Evolutionary conservation across 1,284 basidiomycete species (phyloP).

Genomic region (Ganoderma leucocontextum): DNA sequence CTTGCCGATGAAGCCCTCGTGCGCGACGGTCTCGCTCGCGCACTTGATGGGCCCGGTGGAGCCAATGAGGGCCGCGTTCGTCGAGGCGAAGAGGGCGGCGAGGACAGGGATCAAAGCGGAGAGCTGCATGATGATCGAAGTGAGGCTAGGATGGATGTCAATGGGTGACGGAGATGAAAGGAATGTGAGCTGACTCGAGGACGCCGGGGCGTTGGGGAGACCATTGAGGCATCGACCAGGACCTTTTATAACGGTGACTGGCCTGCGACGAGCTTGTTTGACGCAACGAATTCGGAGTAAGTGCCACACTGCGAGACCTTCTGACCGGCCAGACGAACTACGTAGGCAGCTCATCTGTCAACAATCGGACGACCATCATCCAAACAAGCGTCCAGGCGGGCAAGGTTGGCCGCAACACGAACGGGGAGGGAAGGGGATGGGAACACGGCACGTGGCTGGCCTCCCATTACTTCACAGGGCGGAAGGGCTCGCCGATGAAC

Average conservation of each 20-base stretch:
- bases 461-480: neutral
- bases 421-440: neutral
- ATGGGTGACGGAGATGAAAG: constrained; percentile 3
- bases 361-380: neutral
- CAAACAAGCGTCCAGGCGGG: neutral
- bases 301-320: neutral
- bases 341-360: neutral
- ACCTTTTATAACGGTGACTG: neutral
- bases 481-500: neutral
- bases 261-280: constrained; percentile 3
- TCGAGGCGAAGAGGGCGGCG: constrained; percentile 24
- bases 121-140: constrained; percentile 16
- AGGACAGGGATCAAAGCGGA: constrained; percentile 24
- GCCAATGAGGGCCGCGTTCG: constrained; percentile 26
- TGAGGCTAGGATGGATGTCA: neutral
- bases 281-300: neutral
- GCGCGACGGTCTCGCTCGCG: constrained; percentile 34
- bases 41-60: constrained; percentile 22
- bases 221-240: neutral
- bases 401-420: neutral
- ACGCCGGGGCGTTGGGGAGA: neutral
- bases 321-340: neutral
- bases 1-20: constrained; percentile 44
- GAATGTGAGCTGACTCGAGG: neutral
- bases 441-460: neutral